These are phyloP conservation scores for Vitis cinerea DNA, from an alignment of 164 flowering plant species.

Conservation along the genomic window DNA sequence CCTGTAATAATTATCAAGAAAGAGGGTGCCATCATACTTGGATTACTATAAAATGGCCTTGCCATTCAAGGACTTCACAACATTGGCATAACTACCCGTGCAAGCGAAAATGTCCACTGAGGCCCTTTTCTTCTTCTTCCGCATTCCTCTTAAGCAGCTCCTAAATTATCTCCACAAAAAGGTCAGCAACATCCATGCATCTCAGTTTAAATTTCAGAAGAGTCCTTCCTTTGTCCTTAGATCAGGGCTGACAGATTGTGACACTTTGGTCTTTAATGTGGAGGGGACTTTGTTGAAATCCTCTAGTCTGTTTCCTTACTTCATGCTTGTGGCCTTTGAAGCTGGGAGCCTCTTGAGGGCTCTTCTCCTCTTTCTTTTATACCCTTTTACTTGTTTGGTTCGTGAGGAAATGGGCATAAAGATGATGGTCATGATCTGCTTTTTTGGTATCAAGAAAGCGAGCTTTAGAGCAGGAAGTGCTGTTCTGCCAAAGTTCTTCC, in stretches of 20 bases:
- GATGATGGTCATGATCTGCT: conserved; percentile 42
- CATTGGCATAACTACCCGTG: background rate
- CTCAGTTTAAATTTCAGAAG: conserved; percentile 17
- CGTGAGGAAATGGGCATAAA: conserved; percentile 31
- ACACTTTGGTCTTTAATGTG: conserved; percentile 47
- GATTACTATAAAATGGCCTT: background rate
- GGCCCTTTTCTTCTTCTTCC: conserved; percentile 11
- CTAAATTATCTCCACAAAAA: conserved; percentile 21
- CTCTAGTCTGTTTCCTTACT: conserved; percentile 60
- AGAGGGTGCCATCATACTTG: background rate
- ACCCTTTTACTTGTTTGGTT: conserved; percentile 34
- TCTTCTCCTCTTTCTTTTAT: conserved; percentile 28
- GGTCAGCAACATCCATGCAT: conserved; percentile 10
- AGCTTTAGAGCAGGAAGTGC: conserved; percentile 35
- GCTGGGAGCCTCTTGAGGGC: conserved; percentile 47
- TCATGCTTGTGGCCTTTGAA: conserved; percentile 64
- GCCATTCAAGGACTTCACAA: background rate
- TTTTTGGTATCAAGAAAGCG: conserved; percentile 36
- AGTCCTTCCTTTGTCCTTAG: conserved; percentile 18
- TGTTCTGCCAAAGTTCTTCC: conserved; percentile 49
- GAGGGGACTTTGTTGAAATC: conserved; percentile 59
- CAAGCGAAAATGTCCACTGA: background rate
- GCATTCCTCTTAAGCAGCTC: conserved; percentile 18
- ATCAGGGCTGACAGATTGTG: conserved; percentile 20
- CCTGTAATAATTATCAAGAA: no score